These are phyloP conservation scores for Trametes hirsuta DNA, from an alignment of 1,284 basidiomycete genomes.

Conservation along the genomic window DNA sequence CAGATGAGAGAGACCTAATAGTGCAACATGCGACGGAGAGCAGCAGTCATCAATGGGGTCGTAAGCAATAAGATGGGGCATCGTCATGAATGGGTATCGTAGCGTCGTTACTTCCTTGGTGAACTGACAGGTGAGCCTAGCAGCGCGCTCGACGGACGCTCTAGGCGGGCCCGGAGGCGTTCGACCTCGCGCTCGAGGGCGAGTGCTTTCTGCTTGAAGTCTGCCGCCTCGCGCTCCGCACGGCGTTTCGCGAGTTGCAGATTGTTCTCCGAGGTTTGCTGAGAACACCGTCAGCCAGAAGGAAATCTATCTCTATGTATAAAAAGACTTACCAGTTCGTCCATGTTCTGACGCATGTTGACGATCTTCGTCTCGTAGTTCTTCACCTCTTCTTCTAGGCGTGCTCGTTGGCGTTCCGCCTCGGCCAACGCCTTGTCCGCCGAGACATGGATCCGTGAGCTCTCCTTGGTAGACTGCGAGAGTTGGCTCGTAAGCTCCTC, in stretches of 20 bases:
- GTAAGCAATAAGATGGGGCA: conserved; percentile 12
- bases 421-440: conserved; percentile 64
- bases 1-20: conserved; percentile 21
- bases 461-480: conserved; percentile 52
- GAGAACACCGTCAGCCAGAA: background rate
- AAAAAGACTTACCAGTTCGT: conserved; percentile 52
- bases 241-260: conserved; percentile 73
- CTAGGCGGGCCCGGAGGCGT: conserved; percentile 63
- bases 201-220: conserved; percentile 71
- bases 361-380: conserved; percentile 60
- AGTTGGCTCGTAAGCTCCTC: conserved; percentile 74
- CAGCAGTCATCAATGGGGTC: conserved; percentile 15
- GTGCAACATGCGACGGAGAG: conserved; percentile 19
- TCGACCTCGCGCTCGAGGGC: conserved; percentile 74
- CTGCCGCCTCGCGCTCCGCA: conserved; percentile 74
- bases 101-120: conserved; percentile 32
- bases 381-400: conserved; percentile 68
- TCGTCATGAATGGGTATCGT: conserved; percentile 14
- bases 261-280: conserved; percentile 75
- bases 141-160: conserved; percentile 37
- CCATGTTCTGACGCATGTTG: conserved; percentile 59
- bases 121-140: conserved; percentile 38
- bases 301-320: background rate
- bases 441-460: conserved; percentile 49
- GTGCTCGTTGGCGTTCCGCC: conserved; percentile 58